Evolutionary conservation across 305 asterid species (phyloP).

Genomic region (Striga hermonthica): DNA sequence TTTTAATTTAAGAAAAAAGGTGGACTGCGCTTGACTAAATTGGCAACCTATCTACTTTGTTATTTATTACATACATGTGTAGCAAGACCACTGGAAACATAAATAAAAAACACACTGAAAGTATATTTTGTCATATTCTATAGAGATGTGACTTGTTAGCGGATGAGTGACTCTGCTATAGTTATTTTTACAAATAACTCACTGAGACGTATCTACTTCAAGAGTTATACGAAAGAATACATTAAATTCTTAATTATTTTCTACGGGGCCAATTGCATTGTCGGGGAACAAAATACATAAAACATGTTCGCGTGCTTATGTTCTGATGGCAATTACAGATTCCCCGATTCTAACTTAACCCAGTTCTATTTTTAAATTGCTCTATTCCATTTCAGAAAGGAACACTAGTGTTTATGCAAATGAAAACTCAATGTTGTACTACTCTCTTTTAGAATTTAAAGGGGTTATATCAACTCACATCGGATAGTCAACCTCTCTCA

Average conservation of each 20-base stretch:
- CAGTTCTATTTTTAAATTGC: neutral
- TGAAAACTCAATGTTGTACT: neutral
- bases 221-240: neutral
- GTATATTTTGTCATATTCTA: neutral
- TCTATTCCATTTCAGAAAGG: neutral
- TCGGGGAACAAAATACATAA: conserved; percentile 2
- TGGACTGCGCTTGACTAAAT: too few species aligned
- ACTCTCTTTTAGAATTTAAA: neutral
- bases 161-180: conserved; percentile 2
- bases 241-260: neutral
- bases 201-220: conserved; percentile 15
- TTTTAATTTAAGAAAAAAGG: too few species aligned
- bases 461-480: neutral
- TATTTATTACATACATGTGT: neutral
- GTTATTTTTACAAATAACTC: neutral
- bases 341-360: too few species aligned
- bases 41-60: too few species aligned
- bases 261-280: conserved; percentile 3
- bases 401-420: neutral
- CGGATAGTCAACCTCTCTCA: conserved; percentile 9
- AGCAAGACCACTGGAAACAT: neutral
- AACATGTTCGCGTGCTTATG: conserved; percentile 9
- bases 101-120: neutral
- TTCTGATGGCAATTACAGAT: neutral
- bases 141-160: conserved; percentile 3